These are phyloP conservation scores for Endocladia muricata DNA, from an alignment of 31 red algal species.

Conservation along the genomic window DNA sequence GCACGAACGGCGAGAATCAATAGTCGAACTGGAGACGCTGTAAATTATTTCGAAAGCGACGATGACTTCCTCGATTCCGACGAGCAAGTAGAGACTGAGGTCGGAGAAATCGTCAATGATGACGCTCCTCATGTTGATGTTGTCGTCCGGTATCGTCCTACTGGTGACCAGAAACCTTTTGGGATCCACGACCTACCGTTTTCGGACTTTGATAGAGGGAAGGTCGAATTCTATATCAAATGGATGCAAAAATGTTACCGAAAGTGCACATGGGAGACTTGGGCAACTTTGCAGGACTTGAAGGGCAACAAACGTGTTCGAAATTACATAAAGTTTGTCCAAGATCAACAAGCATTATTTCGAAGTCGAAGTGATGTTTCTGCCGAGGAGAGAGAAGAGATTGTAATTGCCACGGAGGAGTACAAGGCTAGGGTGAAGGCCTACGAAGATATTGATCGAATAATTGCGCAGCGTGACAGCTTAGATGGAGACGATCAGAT, in stretches of 20 bases:
- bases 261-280: slow-evolving; percentile 72
- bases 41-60: slow-evolving; percentile 75
- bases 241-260: slow-evolving; percentile 67
- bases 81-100: slow-evolving; percentile 30
- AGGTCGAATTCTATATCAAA: slow-evolving; percentile 85
- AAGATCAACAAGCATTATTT: slow-evolving; percentile 31
- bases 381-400: slow-evolving; percentile 80
- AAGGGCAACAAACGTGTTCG: slow-evolving; percentile 80
- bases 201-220: slow-evolving; percentile 62
- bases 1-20: slow-evolving; percentile 38
- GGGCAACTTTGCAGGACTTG: slow-evolving; percentile 35
- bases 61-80: slow-evolving; percentile 50
- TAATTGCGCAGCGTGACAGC: slow-evolving; percentile 67
- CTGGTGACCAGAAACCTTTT: neutral
- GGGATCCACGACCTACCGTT: slow-evolving; percentile 15
- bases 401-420: slow-evolving; percentile 37
- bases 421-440: slow-evolving; percentile 36
- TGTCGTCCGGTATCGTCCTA: slow-evolving; percentile 57
- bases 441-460: slow-evolving; percentile 71
- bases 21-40: slow-evolving; percentile 40
- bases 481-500: slow-evolving; percentile 28
- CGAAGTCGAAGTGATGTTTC: slow-evolving; percentile 13
- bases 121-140: slow-evolving; percentile 34
- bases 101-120: slow-evolving; percentile 10
- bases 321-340: slow-evolving; percentile 76